These are phyloP conservation scores for Torulaspora microellipsoides DNA, from an alignment of 805 yeast species.

Conservation along the genomic window DNA sequence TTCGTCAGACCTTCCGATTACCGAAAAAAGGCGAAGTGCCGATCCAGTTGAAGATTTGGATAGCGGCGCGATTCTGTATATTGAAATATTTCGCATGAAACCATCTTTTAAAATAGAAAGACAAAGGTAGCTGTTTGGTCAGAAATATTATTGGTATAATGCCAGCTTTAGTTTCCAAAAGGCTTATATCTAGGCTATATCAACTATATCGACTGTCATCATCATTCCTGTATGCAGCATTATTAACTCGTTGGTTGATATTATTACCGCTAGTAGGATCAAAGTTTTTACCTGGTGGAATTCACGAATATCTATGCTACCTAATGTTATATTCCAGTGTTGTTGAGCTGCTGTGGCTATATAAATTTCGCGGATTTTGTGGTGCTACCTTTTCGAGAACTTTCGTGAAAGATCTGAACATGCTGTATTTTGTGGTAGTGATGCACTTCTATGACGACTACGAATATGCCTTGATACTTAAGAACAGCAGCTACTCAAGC, in stretches of 20 bases:
- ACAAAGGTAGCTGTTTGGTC: too few species aligned
- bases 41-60: too few species aligned
- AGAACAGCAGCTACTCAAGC: conserved; percentile 29
- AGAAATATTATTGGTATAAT: too few species aligned
- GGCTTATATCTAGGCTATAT: conserved; percentile 19
- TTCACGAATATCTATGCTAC: conserved; percentile 54
- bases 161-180: conserved; percentile 1
- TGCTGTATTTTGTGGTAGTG: conserved; percentile 26
- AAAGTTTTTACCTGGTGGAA: conserved; percentile 63
- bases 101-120: too few species aligned
- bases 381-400: conserved; percentile 17
- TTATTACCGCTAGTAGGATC: conserved; percentile 63
- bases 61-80: too few species aligned
- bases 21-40: too few species aligned
- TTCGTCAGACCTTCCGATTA: too few species aligned
- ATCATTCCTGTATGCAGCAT: conserved; percentile 23
- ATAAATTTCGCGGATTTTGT: conserved; percentile 22
- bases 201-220: conserved; percentile 29
- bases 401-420: conserved; percentile 26
- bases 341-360: conserved; percentile 25
- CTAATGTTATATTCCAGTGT: conserved; percentile 20
- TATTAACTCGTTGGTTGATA: conserved; percentile 44
- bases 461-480: conserved; percentile 31
- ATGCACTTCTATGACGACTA: conserved; percentile 33
- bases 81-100: too few species aligned